These are phyloP conservation scores for Apiotrichum sp. DNA, from an alignment of 1,284 basidiomycete species.

Conservation along the genomic window DNA sequence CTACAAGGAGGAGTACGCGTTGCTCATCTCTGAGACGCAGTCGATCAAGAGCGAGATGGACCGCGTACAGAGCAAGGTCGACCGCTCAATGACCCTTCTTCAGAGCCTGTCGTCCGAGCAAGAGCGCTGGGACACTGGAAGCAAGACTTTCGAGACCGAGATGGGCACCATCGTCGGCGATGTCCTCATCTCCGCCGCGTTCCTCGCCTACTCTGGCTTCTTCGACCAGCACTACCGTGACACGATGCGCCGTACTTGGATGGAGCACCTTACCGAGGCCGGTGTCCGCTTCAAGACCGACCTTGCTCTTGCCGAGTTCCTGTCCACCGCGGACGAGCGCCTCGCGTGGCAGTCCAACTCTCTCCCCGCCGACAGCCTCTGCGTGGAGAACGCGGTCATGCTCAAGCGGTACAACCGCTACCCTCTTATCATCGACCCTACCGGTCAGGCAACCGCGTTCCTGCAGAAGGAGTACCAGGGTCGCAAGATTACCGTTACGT, in stretches of 20 bases:
- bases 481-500: slow-evolving; percentile 95
- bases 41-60: slow-evolving; percentile 98
- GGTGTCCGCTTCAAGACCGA: slow-evolving; percentile 88
- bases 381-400: slow-evolving; percentile 98
- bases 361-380: slow-evolving; percentile 88
- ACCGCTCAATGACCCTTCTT: slow-evolving; percentile 91
- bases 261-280: slow-evolving; percentile 77
- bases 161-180: slow-evolving; percentile 99
- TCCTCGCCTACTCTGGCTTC: slow-evolving; percentile 95
- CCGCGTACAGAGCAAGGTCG: slow-evolving; percentile 91
- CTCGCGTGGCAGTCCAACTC: slow-evolving; percentile 93
- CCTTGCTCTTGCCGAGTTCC: slow-evolving; percentile 87
- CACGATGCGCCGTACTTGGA: slow-evolving; percentile 95
- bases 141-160: slow-evolving; percentile 92
- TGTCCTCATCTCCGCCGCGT: slow-evolving; percentile 90
- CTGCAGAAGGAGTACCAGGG: slow-evolving; percentile 91
- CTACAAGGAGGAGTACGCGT: slow-evolving; percentile 97
- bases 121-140: slow-evolving; percentile 88
- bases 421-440: slow-evolving; percentile 96
- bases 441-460: slow-evolving; percentile 95
- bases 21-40: slow-evolving; percentile 94
- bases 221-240: slow-evolving; percentile 99
- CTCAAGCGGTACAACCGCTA: slow-evolving; percentile 97
- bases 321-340: slow-evolving; percentile 95
- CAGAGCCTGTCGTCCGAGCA: slow-evolving; percentile 94